Evolutionary conservation across 2,329 filamentous ascomycete species (phyloP), one percentile per base, ranked within the genome.

Genomic region (Leptographium galeiforme): DNA sequence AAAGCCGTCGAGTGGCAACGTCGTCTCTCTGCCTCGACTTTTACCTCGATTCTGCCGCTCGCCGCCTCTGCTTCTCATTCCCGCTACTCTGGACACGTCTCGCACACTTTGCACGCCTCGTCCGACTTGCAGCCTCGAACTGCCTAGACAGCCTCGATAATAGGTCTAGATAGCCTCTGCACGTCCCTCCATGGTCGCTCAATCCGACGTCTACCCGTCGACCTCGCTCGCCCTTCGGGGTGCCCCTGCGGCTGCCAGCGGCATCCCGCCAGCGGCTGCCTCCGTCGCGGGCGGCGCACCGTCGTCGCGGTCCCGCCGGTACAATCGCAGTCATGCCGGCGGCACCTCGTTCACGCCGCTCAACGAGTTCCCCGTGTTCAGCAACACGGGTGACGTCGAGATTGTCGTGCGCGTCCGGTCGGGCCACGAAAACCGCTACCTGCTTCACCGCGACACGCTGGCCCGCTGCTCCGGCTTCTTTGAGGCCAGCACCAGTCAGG

Each of bases 391-490:
- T 63, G 90, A 97, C 68, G 89, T 96, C 63, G 91, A 97, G 69
- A 89, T 97, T 57, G 64, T 91, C 53, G 79, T 96, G 62, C 78
- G 76, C 63, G 65, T 67, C 16, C 77, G 80, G 14, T 73, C 85
- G 52, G 76, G 79, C 57, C 81, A 82, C 63, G 85, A 93, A 68
- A 87, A 88, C 64, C 78, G 86, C 57, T 97, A 96, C 66, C 75
- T 96, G 48, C 76, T 97, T 54, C 91, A 97, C 70, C 78, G 84
- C 56, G 78, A 96, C 63, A 95, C 91, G 43, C 72, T 97, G 60
- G 84, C 87, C 36, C 87, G 94, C 68, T 95, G 87, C 63, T 95
- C 89, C 7, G 89, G 89, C 16, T 96, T 95, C 72, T 97, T 97
- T 65, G 88, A 95, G 67, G 85, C 87, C 30, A 87, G 82, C 64